Conservation (phyloP, 495 filamentous ascomycete genomes). For the Annulohypoxylon nitens region DNA sequence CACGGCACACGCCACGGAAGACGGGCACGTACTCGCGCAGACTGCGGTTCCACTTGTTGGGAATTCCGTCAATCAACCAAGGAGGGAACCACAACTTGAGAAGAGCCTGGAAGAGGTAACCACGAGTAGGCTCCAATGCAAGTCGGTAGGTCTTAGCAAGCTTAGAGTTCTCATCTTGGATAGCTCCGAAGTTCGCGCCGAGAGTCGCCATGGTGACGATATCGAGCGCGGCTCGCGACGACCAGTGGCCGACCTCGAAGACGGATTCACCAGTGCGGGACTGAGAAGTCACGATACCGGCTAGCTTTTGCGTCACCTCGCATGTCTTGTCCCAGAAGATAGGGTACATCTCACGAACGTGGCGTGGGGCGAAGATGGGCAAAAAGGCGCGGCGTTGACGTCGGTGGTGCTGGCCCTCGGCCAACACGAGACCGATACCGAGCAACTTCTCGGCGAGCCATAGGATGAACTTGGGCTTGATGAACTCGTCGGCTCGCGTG, state of each 20-base stretch:
- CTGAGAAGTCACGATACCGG: constrained; percentile 12
- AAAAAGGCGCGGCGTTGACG: constrained; percentile 73
- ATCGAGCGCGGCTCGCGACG: constrained; percentile 20
- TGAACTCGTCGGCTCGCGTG: constrained; percentile 73
- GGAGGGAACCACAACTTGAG: constrained; percentile 26
- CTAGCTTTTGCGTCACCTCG: constrained; percentile 33
- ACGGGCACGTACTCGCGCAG: constrained; percentile 15
- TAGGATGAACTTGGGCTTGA: constrained; percentile 68
- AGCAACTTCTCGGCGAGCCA: constrained; percentile 64
- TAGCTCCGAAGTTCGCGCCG: constrained; percentile 21
- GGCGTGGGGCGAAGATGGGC: constrained; percentile 76
- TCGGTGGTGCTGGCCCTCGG: constrained; percentile 78
- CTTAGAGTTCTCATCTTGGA: constrained; percentile 24
- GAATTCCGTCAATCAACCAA: constrained; percentile 20
- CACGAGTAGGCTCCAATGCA: constrained; percentile 15
- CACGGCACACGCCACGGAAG: constrained; percentile 27
- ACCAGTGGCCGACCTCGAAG: constrained; percentile 23
- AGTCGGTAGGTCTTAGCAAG: constrained; percentile 23
- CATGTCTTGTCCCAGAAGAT: constrained; percentile 72
- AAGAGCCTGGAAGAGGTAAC: constrained; percentile 20
- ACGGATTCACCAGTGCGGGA: constrained; percentile 9
- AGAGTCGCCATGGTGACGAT: constrained; percentile 28
- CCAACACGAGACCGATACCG: constrained; percentile 71
- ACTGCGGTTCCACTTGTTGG: constrained; percentile 26
- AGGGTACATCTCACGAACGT: constrained; percentile 77